Conservation (phyloP, 2,329 filamentous ascomycete species). For the Fusarium sp. region DNA sequence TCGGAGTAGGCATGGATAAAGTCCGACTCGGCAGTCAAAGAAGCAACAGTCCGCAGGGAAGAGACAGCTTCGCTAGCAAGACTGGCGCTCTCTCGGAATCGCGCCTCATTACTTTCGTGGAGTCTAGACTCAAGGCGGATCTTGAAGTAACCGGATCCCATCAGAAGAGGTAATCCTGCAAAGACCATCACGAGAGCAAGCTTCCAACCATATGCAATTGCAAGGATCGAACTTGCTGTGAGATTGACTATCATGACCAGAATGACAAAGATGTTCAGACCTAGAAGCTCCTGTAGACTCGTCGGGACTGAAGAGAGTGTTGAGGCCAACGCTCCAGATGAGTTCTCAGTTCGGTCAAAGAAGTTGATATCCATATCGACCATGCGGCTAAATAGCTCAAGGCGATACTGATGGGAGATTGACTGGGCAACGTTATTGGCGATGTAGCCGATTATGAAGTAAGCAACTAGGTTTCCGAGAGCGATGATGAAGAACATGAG, state of each 20-base stretch:
- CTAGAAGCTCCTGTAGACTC: conserved; percentile 59
- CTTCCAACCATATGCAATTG: conserved; percentile 57
- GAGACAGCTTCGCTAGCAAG: conserved; percentile 59
- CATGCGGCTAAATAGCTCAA: conserved; percentile 45
- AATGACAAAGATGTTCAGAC: conserved; percentile 56
- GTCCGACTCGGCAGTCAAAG: conserved; percentile 51
- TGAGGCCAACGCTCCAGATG: conserved; percentile 48
- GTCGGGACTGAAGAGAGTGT: conserved; percentile 49
- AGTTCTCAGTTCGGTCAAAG: conserved; percentile 50
- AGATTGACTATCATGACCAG: conserved; percentile 56
- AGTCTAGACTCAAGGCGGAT: conserved; percentile 57
- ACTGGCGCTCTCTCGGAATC: conserved; percentile 54
- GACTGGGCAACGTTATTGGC: conserved; percentile 34
- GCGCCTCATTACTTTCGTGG: conserved; percentile 50
- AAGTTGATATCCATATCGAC: conserved; percentile 56
- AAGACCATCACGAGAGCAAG: conserved; percentile 57
- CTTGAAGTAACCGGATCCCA: conserved; percentile 54
- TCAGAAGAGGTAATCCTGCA: conserved; percentile 54
- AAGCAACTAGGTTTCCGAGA: conserved; percentile 34
- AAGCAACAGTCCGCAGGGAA: conserved; percentile 58
- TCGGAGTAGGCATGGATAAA: conserved; percentile 49
- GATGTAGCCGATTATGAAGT: conserved; percentile 34
- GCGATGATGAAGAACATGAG: conserved; percentile 47
- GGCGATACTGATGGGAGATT: conserved; percentile 41
- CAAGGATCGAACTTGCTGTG: conserved; percentile 52